Percentiles rank a stretch among this genome's conserved stretches.
Evolutionary conservation across 2,329 filamentous ascomycete genomes (phyloP).

Genomic region (Metarhizium robertsii): DNA sequence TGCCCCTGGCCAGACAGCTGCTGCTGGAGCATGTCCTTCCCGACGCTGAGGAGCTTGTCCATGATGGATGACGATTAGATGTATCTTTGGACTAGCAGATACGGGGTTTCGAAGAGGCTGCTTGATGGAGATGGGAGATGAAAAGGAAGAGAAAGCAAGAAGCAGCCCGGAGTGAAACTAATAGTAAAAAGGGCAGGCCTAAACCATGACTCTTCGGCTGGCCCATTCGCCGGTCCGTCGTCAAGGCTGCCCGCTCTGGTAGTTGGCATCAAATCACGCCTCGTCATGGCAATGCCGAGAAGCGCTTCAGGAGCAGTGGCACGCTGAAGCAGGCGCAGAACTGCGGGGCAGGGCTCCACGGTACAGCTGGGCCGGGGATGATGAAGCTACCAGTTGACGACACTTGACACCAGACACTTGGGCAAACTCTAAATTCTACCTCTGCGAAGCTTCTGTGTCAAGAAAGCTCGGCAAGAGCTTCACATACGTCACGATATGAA

Average conservation of each 20-base stretch:
- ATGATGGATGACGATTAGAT: slow-evolving; percentile 15
- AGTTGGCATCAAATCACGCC: neutral
- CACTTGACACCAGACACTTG: no score
- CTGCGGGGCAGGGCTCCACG: neutral
- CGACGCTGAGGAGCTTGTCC: slow-evolving; percentile 28
- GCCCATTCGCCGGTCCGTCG: neutral
- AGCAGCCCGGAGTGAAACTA: neutral
- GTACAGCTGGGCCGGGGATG: neutral
- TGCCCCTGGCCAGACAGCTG: slow-evolving; percentile 3
- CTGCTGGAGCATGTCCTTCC: slow-evolving; percentile 19
- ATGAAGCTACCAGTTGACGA: no score
- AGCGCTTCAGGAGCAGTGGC: neutral
- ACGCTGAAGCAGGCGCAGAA: neutral
- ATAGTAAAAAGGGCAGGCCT: neutral
- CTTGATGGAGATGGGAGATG: neutral
- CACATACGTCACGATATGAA: neutral
- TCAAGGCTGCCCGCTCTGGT: neutral
- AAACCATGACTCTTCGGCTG: neutral
- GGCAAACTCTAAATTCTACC: no score
- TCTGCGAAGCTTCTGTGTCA: no score
- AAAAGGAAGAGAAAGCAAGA: neutral
- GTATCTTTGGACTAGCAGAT: neutral
- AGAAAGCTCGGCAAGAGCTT: no score
- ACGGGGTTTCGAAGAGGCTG: neutral
- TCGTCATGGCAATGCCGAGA: neutral